Conservation (phyloP, 208 protist genomes). For the Trypanosoma theileri region DNA sequence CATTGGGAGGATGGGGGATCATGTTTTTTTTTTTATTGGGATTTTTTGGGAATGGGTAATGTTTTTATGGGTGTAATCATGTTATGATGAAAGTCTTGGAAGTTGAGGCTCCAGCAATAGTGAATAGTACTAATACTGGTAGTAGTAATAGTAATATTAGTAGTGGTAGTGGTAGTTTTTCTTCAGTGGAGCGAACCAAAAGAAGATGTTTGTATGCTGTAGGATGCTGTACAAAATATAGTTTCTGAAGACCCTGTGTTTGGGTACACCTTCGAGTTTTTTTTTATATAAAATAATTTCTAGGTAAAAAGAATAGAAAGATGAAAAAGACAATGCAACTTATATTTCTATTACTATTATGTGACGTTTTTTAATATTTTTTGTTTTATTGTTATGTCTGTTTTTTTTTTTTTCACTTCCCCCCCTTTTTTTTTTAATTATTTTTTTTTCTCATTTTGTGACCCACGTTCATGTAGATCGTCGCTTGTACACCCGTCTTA, state of each 20-base stretch:
- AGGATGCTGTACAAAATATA: no score
- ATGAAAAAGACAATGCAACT: not conserved
- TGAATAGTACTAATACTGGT: slow-evolving; percentile 9
- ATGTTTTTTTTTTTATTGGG: slow-evolving; percentile 17
- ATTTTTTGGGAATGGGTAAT: not conserved
- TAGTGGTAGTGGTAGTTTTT: no score
- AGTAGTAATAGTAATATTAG: no score
- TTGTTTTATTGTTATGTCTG: not conserved
- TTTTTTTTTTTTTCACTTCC: not conserved
- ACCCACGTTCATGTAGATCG: no score
- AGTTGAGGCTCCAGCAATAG: not conserved
- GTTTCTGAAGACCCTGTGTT: no score
- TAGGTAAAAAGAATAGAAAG: no score
- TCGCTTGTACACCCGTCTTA: no score
- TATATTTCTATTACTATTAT: not conserved
- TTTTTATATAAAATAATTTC: no score
- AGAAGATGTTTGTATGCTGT: no score
- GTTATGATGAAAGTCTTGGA: not conserved
- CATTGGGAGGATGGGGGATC: not conserved
- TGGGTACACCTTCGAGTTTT: no score
- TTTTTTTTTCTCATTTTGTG: no score
- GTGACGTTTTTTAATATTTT: not conserved
- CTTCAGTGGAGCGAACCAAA: no score
- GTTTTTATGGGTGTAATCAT: not conserved
- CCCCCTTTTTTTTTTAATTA: not conserved